phyloP scores from a whole-genome alignment of 768 basidiomycete species.

The Rhizopogon vesiculosus region DNA sequence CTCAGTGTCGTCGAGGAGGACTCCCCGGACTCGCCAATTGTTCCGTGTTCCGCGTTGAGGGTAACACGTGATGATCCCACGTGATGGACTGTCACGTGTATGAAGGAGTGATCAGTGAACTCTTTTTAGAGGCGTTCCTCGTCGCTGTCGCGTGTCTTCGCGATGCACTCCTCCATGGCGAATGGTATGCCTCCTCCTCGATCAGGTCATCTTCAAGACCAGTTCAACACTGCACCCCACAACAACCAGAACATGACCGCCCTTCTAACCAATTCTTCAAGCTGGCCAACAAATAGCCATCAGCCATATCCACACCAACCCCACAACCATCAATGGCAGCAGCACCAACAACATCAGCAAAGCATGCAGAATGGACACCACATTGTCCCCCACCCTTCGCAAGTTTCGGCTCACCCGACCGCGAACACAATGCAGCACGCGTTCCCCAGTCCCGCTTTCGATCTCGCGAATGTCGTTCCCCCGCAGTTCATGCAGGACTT shows the following conservation, averaged over 20 bases:
- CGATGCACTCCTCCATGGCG: constrained; percentile 1
- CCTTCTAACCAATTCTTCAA: neutral
- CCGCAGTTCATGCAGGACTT: constrained; percentile 57
- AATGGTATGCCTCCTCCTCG: constrained; percentile 9
- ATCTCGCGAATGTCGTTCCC: constrained; percentile 32
- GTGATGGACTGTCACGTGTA: neutral
- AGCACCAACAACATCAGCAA: constrained; percentile 30
- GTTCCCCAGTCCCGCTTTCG: constrained; percentile 16
- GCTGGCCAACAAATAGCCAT: constrained; percentile 11
- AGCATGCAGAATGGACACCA: constrained; percentile 32
- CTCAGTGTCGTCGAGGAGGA: too few relatives aligned
- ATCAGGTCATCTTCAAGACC: constrained; percentile 16
- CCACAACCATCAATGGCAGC: constrained; percentile 15
- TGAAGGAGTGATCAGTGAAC: constrained; percentile 11
- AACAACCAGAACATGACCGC: constrained; percentile 8
- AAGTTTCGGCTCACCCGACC: neutral
- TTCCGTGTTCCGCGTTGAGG: neutral
- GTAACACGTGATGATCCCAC: neutral
- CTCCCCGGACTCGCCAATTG: too few relatives aligned
- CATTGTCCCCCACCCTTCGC: constrained; percentile 16
- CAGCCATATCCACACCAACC: constrained; percentile 24
- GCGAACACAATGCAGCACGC: constrained; percentile 4
- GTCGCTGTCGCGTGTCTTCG: neutral
- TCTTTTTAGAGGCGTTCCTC: neutral
- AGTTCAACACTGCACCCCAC: constrained; percentile 10